These are phyloP conservation scores for Pseudogymnoascus sp. DNA, from an alignment of 2,329 filamentous ascomycete genomes.

Conservation along the genomic window DNA sequence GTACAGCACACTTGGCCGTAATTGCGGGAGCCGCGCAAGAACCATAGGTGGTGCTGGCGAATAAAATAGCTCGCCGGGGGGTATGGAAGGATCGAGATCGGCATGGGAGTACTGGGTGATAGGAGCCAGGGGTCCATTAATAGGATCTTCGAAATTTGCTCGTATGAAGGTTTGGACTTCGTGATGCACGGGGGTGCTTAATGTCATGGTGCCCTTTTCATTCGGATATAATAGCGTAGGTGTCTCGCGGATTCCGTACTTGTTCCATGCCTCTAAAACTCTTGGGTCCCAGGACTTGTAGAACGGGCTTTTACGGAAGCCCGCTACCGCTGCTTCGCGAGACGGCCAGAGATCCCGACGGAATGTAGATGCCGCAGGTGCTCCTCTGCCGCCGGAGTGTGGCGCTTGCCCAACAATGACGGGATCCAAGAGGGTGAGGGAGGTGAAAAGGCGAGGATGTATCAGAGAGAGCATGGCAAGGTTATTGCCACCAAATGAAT, in stretches of 20 bases:
- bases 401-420: slow-evolving; percentile 54
- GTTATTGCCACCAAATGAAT: slow-evolving; percentile 78
- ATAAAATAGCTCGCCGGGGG: slow-evolving; percentile 49
- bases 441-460: slow-evolving; percentile 72
- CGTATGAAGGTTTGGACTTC: slow-evolving; percentile 75
- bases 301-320: slow-evolving; percentile 64
- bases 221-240: slow-evolving; percentile 55
- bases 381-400: slow-evolving; percentile 33
- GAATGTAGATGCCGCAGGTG: slow-evolving; percentile 55
- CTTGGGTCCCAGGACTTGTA: slow-evolving; percentile 77
- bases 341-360: slow-evolving; percentile 81
- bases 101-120: slow-evolving; percentile 36
- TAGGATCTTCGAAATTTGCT: slow-evolving; percentile 41
- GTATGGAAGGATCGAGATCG: slow-evolving; percentile 19
- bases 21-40: slow-evolving; percentile 47
- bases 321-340: slow-evolving; percentile 55
- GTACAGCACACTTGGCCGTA: slow-evolving; percentile 62
- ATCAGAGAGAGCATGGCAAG: slow-evolving; percentile 65
- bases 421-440: slow-evolving; percentile 75
- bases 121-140: slow-evolving; percentile 26
- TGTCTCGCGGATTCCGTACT: slow-evolving; percentile 66
- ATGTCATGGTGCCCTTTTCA: slow-evolving; percentile 48
- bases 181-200: slow-evolving; percentile 79
- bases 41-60: slow-evolving; percentile 54
- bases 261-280: slow-evolving; percentile 66